phyloP scores from a whole-genome alignment of 352 stramenopile genomes.

The Globisporangium paddicum region DNA sequence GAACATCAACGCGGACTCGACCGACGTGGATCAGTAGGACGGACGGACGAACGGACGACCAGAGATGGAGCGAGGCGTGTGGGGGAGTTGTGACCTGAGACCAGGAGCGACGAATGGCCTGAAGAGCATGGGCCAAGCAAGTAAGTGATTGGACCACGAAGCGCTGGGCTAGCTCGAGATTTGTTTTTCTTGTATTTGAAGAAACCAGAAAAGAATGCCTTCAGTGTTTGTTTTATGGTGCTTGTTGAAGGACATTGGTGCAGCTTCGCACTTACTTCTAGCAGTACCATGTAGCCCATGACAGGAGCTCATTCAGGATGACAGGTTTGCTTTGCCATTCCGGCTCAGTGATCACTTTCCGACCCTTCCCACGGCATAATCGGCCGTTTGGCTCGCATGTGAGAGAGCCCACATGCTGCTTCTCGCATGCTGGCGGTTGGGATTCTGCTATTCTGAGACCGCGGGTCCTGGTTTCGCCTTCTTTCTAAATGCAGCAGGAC shows the following conservation, averaged over 20 bases:
- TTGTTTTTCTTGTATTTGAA: not conserved
- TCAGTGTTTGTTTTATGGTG: not conserved
- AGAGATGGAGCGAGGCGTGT: not conserved
- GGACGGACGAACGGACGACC: no score
- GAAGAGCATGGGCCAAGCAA: not conserved
- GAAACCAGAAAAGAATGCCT: not conserved
- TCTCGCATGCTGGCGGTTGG: not conserved
- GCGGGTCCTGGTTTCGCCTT: not conserved
- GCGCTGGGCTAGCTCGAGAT: not conserved
- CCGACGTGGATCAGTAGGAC: slow-evolving; percentile 93
- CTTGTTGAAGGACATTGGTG: not conserved
- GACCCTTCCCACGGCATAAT: not conserved
- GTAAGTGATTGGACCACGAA: not conserved
- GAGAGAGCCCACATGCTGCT: not conserved
- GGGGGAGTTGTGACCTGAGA: not conserved
- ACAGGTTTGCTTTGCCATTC: not conserved
- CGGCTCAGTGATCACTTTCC: not conserved
- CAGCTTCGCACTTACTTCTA: not conserved
- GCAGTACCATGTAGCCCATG: not conserved
- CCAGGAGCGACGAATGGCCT: not conserved
- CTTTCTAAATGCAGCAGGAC: slow-evolving; percentile 2
- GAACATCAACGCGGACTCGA: slow-evolving; percentile 96
- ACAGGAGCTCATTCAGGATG: not conserved
- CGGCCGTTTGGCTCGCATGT: not conserved
- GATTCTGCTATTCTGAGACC: not conserved